Evolutionary conservation across 768 basidiomycete species (phyloP), one percentile per base, ranked within the genome.

Genomic region (Suillus bovinus): DNA sequence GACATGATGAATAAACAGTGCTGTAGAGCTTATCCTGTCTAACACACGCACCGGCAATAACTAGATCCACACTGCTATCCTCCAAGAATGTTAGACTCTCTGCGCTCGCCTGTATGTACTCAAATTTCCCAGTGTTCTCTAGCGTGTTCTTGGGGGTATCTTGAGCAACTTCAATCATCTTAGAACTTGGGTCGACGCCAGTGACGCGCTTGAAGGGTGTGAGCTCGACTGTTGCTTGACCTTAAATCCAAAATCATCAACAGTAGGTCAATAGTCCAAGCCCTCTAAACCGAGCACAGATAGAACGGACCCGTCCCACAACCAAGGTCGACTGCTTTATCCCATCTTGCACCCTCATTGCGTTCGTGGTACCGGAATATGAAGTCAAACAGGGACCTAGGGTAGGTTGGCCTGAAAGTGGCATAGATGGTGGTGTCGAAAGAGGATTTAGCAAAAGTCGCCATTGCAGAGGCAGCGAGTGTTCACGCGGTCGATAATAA

Each of bases 381-480:
- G 46, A 82, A 76, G 29, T 89, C 83, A 71, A 84, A 92, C 10
- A 93, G 78, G 29, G 81, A 76, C 5, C 76, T 72, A 4, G 93
- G 91, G 69, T 93, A 93, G 1, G 86, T 88, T 33, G 91, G 93
- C 11, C 93, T 79, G 47, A 82, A 84, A 3, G 86, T 77, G 2
- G 90, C 86, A 68, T 94, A 94, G 5, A 77, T 72, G 7, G 83
- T 74, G 0, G 89, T 83, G 70, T 91, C 85, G 76, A 92, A 94
- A 0, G 85, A 81, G 0, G 80, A 71, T 65, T 88, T 89, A 14
- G 86, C 84, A 68, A 93, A 95, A 0, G 90, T 89, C 11, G 91
- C 80, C 93, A 94, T 93, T 6, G 34, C 63, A 22, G 24, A 46
- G 14, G 31, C 3, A 63, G 47, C 33, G 22, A 39, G 17, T 17